These are phyloP conservation scores for Ichthyophthirius multifiliis DNA, from an alignment of 169 alveolate species.

Conservation along the genomic window DNA sequence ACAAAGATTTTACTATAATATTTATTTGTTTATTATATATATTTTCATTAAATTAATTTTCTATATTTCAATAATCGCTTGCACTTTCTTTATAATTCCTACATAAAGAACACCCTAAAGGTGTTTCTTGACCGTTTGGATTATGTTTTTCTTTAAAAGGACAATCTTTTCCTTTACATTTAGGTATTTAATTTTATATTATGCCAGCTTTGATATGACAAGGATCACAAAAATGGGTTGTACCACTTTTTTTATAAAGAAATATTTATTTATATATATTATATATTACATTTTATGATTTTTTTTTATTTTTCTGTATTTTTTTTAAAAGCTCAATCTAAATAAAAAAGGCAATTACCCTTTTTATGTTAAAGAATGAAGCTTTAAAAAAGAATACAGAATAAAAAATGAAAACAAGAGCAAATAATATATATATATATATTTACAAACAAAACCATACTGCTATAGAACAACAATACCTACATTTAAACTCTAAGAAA, in stretches of 20 bases:
- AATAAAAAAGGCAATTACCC: no score
- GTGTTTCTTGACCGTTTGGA: slow-evolving; percentile 86
- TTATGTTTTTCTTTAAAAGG: slow-evolving; percentile 83
- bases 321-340: no score
- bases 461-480: slow-evolving; percentile 82
- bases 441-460: slow-evolving; percentile 80
- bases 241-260: slow-evolving; percentile 55
- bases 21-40: no score
- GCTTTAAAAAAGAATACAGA: no score
- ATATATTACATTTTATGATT: neutral
- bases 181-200: slow-evolving; percentile 63
- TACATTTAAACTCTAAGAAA: slow-evolving; percentile 83
- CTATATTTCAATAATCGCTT: slow-evolving; percentile 40
- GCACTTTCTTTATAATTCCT: slow-evolving; percentile 55
- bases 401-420: no score
- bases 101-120: slow-evolving; percentile 86
- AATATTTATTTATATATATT: neutral
- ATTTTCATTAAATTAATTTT: neutral
- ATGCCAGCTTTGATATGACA: slow-evolving; percentile 64
- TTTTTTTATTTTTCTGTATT: no score
- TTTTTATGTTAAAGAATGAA: no score
- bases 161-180: slow-evolving; percentile 75
- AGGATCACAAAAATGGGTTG: slow-evolving; percentile 86
- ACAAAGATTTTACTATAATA: no score
- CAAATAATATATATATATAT: neutral